phyloP scores from a whole-genome alignment of 768 basidiomycete species.

The Suillus luteus region DNA sequence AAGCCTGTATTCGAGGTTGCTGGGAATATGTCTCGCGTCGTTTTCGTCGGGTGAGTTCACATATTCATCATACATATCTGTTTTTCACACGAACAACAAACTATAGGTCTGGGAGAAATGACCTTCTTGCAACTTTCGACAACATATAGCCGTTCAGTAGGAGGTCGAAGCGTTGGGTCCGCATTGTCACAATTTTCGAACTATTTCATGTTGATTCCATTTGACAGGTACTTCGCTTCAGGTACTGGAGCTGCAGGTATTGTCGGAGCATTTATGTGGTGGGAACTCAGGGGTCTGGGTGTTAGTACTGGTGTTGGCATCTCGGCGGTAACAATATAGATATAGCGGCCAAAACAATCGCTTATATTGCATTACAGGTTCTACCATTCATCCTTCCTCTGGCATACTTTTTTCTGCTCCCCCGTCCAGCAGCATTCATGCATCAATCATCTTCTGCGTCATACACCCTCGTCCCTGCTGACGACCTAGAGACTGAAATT shows the following conservation, averaged over 20 bases:
- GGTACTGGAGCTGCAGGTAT: constrained; percentile 96
- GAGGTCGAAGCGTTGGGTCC: constrained; percentile 81
- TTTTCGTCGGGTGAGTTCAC: constrained; percentile 72
- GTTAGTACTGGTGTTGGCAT: constrained; percentile 82
- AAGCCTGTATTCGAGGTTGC: constrained; percentile 62
- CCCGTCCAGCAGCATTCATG: constrained; percentile 54
- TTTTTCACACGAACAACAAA: constrained; percentile 12
- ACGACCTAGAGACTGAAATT: constrained; percentile 22
- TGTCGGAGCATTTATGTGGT: constrained; percentile 92
- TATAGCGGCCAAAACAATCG: constrained; percentile 10
- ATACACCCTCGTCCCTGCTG: constrained; percentile 42
- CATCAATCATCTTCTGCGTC: constrained; percentile 37
- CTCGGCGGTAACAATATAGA: constrained; percentile 59
- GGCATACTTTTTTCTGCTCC: constrained; percentile 78
- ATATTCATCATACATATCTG: background rate
- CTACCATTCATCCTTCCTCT: constrained; percentile 81
- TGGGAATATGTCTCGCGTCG: constrained; percentile 82
- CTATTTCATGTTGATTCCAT: background rate
- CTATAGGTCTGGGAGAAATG: constrained; percentile 86
- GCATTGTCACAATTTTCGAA: constrained; percentile 17
- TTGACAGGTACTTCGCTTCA: constrained; percentile 79
- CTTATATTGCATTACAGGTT: constrained; percentile 46
- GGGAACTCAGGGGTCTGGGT: constrained; percentile 85
- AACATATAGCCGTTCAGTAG: constrained; percentile 70
- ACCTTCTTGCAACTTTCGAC: constrained; percentile 95